Evolutionary conservation across 345 rosid species (phyloP).

Genomic region (Hibiscus trionum): DNA sequence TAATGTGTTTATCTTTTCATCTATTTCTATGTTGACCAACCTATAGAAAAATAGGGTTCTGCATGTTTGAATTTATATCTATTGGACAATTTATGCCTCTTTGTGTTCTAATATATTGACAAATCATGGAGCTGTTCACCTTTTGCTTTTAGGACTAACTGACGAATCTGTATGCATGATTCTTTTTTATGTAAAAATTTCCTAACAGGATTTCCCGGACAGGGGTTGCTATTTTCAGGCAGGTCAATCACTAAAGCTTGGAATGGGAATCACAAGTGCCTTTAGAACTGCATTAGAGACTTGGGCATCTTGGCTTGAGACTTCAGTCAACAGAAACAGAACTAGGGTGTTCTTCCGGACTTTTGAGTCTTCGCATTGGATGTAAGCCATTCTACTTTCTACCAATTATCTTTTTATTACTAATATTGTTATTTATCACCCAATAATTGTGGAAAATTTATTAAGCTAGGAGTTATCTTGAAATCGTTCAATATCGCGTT

Average conservation of each 20-base stretch:
- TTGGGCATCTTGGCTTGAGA: constrained; percentile 52
- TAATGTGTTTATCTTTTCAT: not conserved
- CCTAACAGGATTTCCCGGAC: constrained; percentile 38
- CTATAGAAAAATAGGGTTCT: not conserved
- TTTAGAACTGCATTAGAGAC: constrained; percentile 31
- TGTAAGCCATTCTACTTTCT: constrained; percentile 21
- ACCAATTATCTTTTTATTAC: not conserved
- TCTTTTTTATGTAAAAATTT: constrained; percentile 1
- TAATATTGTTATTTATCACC: not conserved
- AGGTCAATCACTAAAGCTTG: constrained; percentile 43
- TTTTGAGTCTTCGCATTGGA: constrained; percentile 71
- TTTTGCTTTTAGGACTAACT: not conserved
- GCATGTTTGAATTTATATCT: not conserved
- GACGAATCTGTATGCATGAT: not conserved
- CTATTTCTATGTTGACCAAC: not conserved
- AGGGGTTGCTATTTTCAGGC: constrained; percentile 68
- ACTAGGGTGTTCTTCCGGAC: constrained; percentile 52
- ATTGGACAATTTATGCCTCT: not conserved
- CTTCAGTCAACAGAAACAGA: constrained; percentile 31
- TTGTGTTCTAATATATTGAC: not conserved
- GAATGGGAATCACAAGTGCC: constrained; percentile 35
- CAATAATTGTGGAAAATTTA: no score
- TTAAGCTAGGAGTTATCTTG: no score
- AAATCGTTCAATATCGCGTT: no score
- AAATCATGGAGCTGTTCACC: no score